Conservation (phyloP, 148 eudicot species). For the Tetragonia tetragonoides region DNA sequence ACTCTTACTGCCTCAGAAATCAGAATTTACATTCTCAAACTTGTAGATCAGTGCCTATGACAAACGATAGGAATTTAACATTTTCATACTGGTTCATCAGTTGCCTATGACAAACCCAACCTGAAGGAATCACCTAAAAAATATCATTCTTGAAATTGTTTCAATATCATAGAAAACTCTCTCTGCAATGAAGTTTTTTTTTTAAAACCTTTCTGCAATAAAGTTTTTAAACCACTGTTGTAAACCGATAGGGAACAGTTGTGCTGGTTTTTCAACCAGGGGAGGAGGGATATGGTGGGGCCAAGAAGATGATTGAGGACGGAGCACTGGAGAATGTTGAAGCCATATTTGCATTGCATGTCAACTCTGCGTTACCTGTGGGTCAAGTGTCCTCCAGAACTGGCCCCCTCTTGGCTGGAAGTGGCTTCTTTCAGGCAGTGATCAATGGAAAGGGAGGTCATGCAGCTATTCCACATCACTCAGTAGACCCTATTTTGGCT, state of each 20-base stretch:
- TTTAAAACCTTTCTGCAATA: neutral
- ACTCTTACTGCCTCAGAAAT: neutral
- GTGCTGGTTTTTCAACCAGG: constrained; percentile 85
- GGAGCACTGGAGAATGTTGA: constrained; percentile 72
- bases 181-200: neutral
- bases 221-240: constrained; percentile 3
- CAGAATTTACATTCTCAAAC: neutral
- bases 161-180: no score
- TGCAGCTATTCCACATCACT: constrained; percentile 76
- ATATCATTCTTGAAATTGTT: neutral
- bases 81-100: neutral
- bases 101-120: neutral
- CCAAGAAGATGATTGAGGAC: constrained; percentile 61
- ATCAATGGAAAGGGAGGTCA: constrained; percentile 88
- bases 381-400: constrained; percentile 55
- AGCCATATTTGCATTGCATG: constrained; percentile 73
- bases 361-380: constrained; percentile 39
- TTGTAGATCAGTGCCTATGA: neutral
- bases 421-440: constrained; percentile 63
- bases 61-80: neutral
- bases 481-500: constrained; percentile 77
- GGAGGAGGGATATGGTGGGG: constrained; percentile 79
- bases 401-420: constrained; percentile 69
- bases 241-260: constrained; percentile 58
- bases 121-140: neutral